These are phyloP conservation scores for Nothophoma quercina DNA, from an alignment of 2,329 filamentous ascomycete genomes.

Conservation along the genomic window DNA sequence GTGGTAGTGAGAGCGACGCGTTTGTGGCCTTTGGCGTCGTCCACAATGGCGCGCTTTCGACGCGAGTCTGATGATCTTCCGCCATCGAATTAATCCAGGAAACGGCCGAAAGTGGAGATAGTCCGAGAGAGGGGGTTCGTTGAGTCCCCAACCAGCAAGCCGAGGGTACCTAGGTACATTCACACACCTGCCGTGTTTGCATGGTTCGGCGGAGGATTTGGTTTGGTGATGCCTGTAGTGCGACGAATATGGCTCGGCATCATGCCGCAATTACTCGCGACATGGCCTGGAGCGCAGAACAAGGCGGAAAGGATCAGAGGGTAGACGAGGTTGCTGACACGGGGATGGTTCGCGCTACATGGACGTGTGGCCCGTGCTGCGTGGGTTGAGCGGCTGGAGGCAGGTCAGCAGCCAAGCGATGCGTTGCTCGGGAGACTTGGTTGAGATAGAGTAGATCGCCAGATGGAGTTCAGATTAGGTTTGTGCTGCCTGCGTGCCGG, in stretches of 20 bases:
- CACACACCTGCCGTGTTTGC: slow-evolving; percentile 38
- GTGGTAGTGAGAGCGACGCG: slow-evolving; percentile 21
- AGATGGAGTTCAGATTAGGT: slow-evolving; percentile 29
- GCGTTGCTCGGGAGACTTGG: slow-evolving; percentile 7
- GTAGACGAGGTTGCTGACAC: slow-evolving; percentile 28
- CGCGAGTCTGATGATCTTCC: slow-evolving; percentile 26
- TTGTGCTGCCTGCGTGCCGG: slow-evolving; percentile 20
- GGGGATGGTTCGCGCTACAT: slow-evolving; percentile 48
- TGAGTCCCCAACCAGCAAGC: slow-evolving; percentile 26
- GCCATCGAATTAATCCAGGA: slow-evolving; percentile 23
- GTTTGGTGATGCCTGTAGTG: slow-evolving; percentile 24
- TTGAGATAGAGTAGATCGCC: slow-evolving; percentile 9
- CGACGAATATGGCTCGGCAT: slow-evolving; percentile 24
- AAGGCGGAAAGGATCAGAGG: slow-evolving; percentile 28
- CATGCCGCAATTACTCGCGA: slow-evolving; percentile 26
- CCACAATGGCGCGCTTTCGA: slow-evolving; percentile 10
- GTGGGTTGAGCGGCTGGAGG: slow-evolving; percentile 29
- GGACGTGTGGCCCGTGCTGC: slow-evolving; percentile 35
- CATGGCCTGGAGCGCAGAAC: slow-evolving; percentile 14
- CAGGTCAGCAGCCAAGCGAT: slow-evolving; percentile 9
- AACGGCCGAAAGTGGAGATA: slow-evolving; percentile 34
- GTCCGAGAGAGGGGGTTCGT: slow-evolving; percentile 25
- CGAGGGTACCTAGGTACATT: slow-evolving; percentile 28
- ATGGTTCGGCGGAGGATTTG: slow-evolving; percentile 22
- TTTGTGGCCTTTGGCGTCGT: slow-evolving; percentile 17